A percentile compares a stretch with the other conserved stretches of the same genome.
Evolutionary conservation across 2,329 filamentous ascomycete species (phyloP).

Genomic region (Rutstroemia sydowiana): DNA sequence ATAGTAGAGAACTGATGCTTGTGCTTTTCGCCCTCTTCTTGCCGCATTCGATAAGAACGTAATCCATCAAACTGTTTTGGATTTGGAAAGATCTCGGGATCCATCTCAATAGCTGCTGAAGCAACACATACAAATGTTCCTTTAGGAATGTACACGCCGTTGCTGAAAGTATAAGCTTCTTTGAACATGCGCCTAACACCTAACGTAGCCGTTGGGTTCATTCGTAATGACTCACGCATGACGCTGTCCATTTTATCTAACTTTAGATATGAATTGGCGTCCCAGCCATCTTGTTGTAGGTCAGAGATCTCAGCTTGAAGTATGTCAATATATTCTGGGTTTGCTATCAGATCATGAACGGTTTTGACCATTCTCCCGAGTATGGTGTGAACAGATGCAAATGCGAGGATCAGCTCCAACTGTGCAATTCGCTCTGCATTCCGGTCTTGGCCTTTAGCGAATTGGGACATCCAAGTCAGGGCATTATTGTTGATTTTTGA

Average conservation of each 20-base stretch:
- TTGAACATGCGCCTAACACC: not conserved
- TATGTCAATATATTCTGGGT: not conserved
- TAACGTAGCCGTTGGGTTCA: not conserved
- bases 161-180: not conserved
- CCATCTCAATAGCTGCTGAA: not conserved
- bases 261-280: not conserved
- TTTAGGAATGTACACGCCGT: not conserved
- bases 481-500: not conserved
- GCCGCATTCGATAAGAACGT: not conserved
- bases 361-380: slow-evolving; percentile 39
- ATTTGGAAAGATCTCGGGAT: not conserved
- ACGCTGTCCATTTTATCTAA: not conserved
- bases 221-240: not conserved
- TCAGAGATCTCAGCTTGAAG: not conserved
- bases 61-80: not conserved
- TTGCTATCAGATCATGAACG: slow-evolving; percentile 12
- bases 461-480: not conserved
- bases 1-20: not conserved
- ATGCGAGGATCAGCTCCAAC: slow-evolving; percentile 17
- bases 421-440: not conserved
- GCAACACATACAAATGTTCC: not conserved
- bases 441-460: not conserved
- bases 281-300: not conserved
- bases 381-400: slow-evolving; percentile 45
- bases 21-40: not conserved